These are phyloP conservation scores for Citrullus mucosospermus DNA, from an alignment of 306 rosid species.

Conservation along the genomic window DNA sequence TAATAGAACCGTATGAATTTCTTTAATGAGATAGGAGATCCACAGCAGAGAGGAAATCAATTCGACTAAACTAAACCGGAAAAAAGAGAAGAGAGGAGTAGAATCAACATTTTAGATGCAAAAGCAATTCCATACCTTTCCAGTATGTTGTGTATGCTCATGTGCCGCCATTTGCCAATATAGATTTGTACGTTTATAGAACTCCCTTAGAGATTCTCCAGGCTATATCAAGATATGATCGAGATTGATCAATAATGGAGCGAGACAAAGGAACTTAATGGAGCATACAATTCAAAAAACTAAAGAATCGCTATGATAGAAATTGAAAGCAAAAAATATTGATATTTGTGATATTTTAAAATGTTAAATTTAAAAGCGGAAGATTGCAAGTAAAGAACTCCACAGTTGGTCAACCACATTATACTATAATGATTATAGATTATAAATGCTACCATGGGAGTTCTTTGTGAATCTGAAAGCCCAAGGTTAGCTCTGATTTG, in stretches of 20 bases:
- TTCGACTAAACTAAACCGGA: background rate
- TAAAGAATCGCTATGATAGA: background rate
- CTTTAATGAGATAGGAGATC: background rate
- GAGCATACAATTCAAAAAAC: background rate
- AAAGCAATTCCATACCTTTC: slow-evolving; percentile 39
- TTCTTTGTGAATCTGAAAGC: slow-evolving; percentile 95
- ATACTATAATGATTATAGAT: background rate
- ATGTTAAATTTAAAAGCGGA: background rate
- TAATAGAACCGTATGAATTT: background rate
- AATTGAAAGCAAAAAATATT: background rate
- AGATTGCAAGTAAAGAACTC: background rate
- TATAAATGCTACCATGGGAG: slow-evolving; percentile 52
- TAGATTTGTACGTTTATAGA: slow-evolving; percentile 78
- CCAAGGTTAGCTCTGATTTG: slow-evolving; percentile 98
- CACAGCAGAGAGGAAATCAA: background rate
- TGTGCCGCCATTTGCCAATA: slow-evolving; percentile 99
- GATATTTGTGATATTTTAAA: background rate
- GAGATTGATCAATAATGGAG: slow-evolving; percentile 17
- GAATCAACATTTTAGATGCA: background rate
- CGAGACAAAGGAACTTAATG: slow-evolving; percentile 3
- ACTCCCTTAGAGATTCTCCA: slow-evolving; percentile 80
- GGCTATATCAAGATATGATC: slow-evolving; percentile 34
- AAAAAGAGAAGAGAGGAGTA: background rate
- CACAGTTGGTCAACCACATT: background rate
- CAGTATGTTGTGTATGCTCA: slow-evolving; percentile 97